These are phyloP conservation scores for Coemansia sp. DNA, from an alignment of 192 early-diverging fungal genomes.

Conservation along the genomic window DNA sequence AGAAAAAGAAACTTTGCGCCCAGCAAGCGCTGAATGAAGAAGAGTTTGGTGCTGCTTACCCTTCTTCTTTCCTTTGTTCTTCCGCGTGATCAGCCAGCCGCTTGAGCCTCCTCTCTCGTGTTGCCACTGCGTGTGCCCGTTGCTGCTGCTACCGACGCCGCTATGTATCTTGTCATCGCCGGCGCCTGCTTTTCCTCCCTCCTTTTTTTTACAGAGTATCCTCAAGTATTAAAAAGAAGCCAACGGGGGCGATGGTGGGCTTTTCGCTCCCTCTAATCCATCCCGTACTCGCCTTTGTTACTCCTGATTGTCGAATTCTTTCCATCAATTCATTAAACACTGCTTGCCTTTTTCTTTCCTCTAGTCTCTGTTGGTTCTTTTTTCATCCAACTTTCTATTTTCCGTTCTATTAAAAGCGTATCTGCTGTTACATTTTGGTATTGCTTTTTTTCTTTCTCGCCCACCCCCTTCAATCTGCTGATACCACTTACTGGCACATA, in stretches of 20 bases:
- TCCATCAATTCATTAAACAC: not conserved
- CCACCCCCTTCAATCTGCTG: not conserved
- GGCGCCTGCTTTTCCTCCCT: not conserved
- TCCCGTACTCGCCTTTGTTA: not conserved
- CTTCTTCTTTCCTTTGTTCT: not conserved
- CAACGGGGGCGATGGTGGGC: not conserved
- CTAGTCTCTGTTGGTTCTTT: not conserved
- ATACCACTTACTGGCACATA: too few species aligned
- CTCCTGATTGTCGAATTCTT: not conserved
- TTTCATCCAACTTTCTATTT: slow-evolving; percentile 6
- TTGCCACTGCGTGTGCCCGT: not conserved
- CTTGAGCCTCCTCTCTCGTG: not conserved
- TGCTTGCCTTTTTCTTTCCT: not conserved
- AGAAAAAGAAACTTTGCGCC: too few species aligned
- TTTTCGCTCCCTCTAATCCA: not conserved
- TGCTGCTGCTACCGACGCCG: not conserved
- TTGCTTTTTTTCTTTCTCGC: not conserved
- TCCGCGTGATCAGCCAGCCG: slow-evolving; percentile 12
- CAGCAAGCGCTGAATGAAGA: not conserved
- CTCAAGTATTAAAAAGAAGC: not conserved
- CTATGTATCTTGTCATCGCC: not conserved
- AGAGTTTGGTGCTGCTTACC: not conserved
- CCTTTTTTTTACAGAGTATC: not conserved
- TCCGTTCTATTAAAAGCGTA: slow-evolving; percentile 6
- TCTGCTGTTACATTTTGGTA: slow-evolving; percentile 1